A percentile compares a stretch with the other conserved stretches of the same genome.
These are phyloP conservation scores for Coelastrella sp. DNA, from an alignment of 139 green algal genomes.

Conservation along the genomic window DNA sequence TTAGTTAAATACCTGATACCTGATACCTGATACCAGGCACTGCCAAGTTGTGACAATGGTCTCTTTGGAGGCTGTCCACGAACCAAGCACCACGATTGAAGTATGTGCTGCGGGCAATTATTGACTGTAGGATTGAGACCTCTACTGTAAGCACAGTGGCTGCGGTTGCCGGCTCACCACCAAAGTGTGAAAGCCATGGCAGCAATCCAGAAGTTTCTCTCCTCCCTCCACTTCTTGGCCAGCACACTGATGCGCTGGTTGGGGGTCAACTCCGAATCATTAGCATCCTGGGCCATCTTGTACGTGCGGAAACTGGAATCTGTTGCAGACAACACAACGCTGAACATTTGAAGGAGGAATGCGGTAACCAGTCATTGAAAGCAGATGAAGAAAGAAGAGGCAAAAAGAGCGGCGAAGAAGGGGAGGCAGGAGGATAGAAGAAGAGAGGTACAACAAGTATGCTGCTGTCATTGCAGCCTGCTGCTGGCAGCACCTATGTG, in stretches of 20 bases:
- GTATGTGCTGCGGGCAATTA: not conserved
- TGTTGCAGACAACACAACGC: not conserved
- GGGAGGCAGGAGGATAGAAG: too few relatives aligned
- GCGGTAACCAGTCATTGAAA: not conserved
- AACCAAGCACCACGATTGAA: not conserved
- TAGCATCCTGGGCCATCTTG: slow-evolving; percentile 15
- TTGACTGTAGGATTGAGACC: too few relatives aligned
- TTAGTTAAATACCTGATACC: not conserved
- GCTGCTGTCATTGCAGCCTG: too few relatives aligned
- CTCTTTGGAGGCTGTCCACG: too few relatives aligned
- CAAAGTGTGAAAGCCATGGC: slow-evolving; percentile 51
- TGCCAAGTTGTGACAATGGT: too few relatives aligned
- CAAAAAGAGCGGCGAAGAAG: not conserved
- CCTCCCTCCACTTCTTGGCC: slow-evolving; percentile 60
- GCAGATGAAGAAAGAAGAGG: not conserved
- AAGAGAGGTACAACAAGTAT: too few relatives aligned
- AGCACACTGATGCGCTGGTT: slow-evolving; percentile 51
- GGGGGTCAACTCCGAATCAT: slow-evolving; percentile 25
- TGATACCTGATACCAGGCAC: too few relatives aligned
- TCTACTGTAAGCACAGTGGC: too few relatives aligned
- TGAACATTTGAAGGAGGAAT: not conserved
- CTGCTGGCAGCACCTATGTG: too few relatives aligned
- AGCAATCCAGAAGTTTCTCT: slow-evolving; percentile 64
- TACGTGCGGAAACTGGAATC: slow-evolving; percentile 47
- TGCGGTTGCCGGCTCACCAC: not conserved